phyloP scores from a whole-genome alignment of 164 flowering plant species.

The Paratinospora sagittata region DNA sequence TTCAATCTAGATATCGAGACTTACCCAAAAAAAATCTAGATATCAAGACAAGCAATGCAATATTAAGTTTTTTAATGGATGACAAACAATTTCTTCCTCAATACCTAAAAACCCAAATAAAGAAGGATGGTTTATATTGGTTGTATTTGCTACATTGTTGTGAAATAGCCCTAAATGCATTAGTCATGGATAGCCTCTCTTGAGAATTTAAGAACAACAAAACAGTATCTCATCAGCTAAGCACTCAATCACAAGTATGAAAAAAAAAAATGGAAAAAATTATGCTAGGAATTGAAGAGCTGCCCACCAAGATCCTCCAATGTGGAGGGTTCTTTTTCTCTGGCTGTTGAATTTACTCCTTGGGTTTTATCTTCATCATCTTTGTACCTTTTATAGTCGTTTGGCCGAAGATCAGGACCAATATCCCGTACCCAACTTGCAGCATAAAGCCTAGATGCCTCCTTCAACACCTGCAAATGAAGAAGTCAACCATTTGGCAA shows the following conservation, averaged over 20 bases:
- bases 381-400: slow-evolving; percentile 49
- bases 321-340: slow-evolving; percentile 60
- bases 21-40: background rate
- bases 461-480: slow-evolving; percentile 52
- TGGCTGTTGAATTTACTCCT: slow-evolving; percentile 17
- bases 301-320: slow-evolving; percentile 79
- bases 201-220: background rate
- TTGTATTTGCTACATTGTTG: background rate
- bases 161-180: background rate
- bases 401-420: slow-evolving; percentile 80
- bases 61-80: background rate
- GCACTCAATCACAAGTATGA: background rate
- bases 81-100: background rate
- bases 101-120: too few relatives aligned
- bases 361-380: slow-evolving; percentile 21
- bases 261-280: background rate
- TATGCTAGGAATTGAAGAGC: background rate
- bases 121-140: too few relatives aligned
- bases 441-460: slow-evolving; percentile 72
- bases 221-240: background rate
- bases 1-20: too few relatives aligned
- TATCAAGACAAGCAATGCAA: background rate
- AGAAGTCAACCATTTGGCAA: background rate
- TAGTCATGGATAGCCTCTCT: background rate
- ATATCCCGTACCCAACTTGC: slow-evolving; percentile 97